Evolutionary conservation across 2,329 filamentous ascomycete genomes (phyloP).

Genomic region (Beauveria asiatica): DNA sequence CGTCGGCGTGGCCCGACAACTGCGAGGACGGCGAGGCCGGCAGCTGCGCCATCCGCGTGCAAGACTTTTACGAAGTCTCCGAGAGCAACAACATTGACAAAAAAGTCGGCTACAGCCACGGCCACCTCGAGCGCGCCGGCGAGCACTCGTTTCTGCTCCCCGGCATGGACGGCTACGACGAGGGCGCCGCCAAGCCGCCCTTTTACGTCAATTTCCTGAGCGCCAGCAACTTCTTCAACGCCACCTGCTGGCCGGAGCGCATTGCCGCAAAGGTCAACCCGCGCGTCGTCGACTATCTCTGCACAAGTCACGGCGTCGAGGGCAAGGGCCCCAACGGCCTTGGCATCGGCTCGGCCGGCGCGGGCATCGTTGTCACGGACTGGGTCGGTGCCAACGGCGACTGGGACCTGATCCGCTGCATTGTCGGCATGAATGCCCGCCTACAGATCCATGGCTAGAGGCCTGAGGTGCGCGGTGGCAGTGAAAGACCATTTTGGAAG

Average conservation of each 20-base stretch:
- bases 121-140: conserved; percentile 68
- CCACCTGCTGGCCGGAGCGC: conserved; percentile 84
- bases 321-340: conserved; percentile 41
- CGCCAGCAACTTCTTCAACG: conserved; percentile 90
- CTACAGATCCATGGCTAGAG: conserved; percentile 39
- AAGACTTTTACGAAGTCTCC: conserved; percentile 89
- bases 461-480: not conserved
- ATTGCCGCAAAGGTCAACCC: conserved; percentile 86
- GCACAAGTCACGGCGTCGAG: conserved; percentile 44
- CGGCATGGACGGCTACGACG: conserved; percentile 21
- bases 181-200: conserved; percentile 34
- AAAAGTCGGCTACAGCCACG: conserved; percentile 67
- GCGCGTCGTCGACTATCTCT: conserved; percentile 56
- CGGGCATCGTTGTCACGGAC: conserved; percentile 85
- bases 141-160: conserved; percentile 39
- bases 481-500: not conserved
- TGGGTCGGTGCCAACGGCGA: conserved; percentile 83
- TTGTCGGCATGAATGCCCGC: conserved; percentile 84
- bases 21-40: conserved; percentile 64
- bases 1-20: conserved; percentile 75
- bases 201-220: conserved; percentile 87
- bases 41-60: conserved; percentile 65
- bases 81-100: conserved; percentile 66
- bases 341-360: conserved; percentile 61
- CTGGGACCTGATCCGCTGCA: conserved; percentile 82